Evolutionary conservation across 2,329 filamentous ascomycete species (phyloP), one percentile per base, ranked within the genome.

Genomic region (Botryosphaeria agaves): DNA sequence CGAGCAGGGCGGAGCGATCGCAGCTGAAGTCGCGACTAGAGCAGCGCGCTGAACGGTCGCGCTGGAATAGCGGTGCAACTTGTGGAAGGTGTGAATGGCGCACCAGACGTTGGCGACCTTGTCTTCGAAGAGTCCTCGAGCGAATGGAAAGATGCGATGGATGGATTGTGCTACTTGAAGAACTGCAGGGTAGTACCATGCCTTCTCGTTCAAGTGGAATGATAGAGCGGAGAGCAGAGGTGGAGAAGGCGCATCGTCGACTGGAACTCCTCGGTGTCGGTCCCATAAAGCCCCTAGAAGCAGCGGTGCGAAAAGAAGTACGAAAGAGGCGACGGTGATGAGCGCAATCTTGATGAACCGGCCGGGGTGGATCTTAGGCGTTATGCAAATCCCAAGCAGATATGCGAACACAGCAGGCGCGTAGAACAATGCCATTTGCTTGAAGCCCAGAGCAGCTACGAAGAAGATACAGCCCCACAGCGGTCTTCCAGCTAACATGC

Each of bases 101-200:
- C 89, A 98, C 89, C 89, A 98, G 45, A 94, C 78, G 49, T 98
- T 98, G 46, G 89, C 89, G 14, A 98, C 91, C 55, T 98, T 98
- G 60, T 95, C 89, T 56, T 98, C 91, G 45, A 95, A 98, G 5
- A 98, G 60, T 3, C 89, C 89, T n/a, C 89, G 74, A 1, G 85
- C 74, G 48, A 98, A 94, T 1, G 91, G 89, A 45, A 98, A 95
- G 34, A 95, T 69, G n/a, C 89, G 77, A 50, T 94, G 82, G 7
- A 94, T 57, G 42, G 84, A 70, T 53, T 98, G 91, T 0, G 76
- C 62, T 20, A 91, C 45, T 51, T 93, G 84, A 45, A 89, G 71
- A 4, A 85, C 46, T 8, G 81, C 52, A 1, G 82, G 76, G 46
- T 82, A 89, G 45, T 82, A 75, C 47, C 69, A 64, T 2, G 80